A percentile compares a stretch with the other conserved stretches of the same genome.
Evolutionary conservation across 495 filamentous ascomycete genomes (phyloP).

Genomic region (Apiosordaria backusii): DNA sequence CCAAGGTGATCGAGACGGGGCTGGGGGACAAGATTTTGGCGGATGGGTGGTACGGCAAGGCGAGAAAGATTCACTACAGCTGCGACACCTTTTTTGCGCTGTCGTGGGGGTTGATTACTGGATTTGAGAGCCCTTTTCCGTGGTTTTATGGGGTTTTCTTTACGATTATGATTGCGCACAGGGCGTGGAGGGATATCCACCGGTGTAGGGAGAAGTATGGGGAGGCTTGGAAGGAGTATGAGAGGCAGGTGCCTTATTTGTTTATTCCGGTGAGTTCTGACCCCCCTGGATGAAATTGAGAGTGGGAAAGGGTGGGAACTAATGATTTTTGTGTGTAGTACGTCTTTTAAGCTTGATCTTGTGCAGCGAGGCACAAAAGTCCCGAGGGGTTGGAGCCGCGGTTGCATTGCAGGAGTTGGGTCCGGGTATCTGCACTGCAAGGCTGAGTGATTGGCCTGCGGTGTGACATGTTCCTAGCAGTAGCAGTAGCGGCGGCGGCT

Average conservation of each 20-base stretch:
- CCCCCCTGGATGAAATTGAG: not conserved
- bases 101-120: constrained; percentile 57
- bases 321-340: not conserved
- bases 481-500: too few species aligned
- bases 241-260: constrained; percentile 80
- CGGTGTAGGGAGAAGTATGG: constrained; percentile 87
- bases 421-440: not conserved
- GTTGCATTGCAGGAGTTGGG: not conserved
- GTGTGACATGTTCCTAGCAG: not conserved
- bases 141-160: constrained; percentile 99
- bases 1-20: constrained; percentile 74
- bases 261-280: constrained; percentile 89
- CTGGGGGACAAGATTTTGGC: constrained; percentile 78
- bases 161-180: constrained; percentile 83
- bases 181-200: constrained; percentile 78
- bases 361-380: not conserved
- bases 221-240: constrained; percentile 86
- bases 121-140: constrained; percentile 77
- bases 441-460: not conserved
- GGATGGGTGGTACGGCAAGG: constrained; percentile 92
- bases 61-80: constrained; percentile 93
- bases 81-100: constrained; percentile 81
- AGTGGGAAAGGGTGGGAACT: not conserved
- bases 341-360: not conserved
- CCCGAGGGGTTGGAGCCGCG: not conserved